Evolutionary conservation across 768 basidiomycete species (phyloP).

Genomic region (Tulasnella sp.): DNA sequence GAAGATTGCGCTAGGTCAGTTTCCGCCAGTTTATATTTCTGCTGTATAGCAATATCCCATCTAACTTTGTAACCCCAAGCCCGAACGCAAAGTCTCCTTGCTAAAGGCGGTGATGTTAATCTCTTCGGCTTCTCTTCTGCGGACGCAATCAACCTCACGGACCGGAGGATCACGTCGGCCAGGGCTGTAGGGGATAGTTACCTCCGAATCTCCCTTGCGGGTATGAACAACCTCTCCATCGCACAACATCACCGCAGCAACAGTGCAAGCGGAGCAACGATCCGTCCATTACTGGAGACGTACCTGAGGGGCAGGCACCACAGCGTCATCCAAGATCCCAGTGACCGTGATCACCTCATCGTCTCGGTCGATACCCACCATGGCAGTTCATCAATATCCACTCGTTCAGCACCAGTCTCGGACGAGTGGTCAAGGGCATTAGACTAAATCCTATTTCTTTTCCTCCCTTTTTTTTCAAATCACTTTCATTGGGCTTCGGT

Average conservation of each 20-base stretch:
- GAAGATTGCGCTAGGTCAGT: constrained; percentile 9
- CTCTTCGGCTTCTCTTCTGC: constrained; percentile 13
- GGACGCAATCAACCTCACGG: constrained; percentile 7
- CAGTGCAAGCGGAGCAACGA: neutral
- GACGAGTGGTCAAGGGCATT: constrained; percentile 14
- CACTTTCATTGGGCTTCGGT: too few species aligned
- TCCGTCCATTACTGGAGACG: constrained; percentile 6
- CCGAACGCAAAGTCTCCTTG: neutral
- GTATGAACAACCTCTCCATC: constrained; percentile 2
- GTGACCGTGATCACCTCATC: neutral
- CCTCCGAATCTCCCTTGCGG: constrained; percentile 7
- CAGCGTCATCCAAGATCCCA: constrained; percentile 14
- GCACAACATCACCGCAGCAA: neutral
- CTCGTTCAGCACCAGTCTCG: constrained; percentile 2
- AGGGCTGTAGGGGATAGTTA: neutral
- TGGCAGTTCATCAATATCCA: neutral
- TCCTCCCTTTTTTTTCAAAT: too few species aligned
- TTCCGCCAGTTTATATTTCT: neutral
- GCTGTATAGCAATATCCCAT: neutral
- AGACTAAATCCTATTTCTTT: neutral
- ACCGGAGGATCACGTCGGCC: constrained; percentile 1
- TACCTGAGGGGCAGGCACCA: constrained; percentile 11
- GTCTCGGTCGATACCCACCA: constrained; percentile 8
- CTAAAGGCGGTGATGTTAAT: constrained; percentile 7
- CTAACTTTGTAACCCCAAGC: too few species aligned